A percentile compares a stretch with the other conserved stretches of the same genome.
phyloP scores from a whole-genome alignment of 768 basidiomycete species.

The Tricholoma terreum region DNA sequence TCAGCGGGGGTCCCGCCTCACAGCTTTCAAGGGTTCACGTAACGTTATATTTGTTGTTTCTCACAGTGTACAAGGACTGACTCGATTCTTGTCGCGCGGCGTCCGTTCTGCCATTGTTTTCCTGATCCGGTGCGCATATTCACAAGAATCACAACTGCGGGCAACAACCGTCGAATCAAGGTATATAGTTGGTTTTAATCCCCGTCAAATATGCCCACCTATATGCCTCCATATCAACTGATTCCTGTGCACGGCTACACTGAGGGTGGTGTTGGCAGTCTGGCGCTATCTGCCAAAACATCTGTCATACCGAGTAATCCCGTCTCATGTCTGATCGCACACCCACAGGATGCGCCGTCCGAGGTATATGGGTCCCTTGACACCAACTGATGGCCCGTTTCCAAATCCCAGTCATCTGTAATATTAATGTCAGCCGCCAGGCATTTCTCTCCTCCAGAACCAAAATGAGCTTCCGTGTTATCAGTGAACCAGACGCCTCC shows the following conservation, averaged over 20 bases:
- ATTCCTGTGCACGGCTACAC: not conserved
- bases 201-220: not conserved
- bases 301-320: not conserved
- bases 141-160: not conserved
- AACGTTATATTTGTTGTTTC: not conserved
- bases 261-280: not conserved
- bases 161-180: not conserved
- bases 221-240: not conserved
- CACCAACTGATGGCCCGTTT: not conserved
- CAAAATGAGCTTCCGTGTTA: conserved; percentile 2
- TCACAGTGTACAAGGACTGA: conserved; percentile 6
- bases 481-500: conserved; percentile 21
- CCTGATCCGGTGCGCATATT: not conserved
- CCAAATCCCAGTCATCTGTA: not conserved
- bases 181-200: not conserved
- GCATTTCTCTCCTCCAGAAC: not conserved
- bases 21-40: not conserved
- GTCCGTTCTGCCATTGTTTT: conserved; percentile 14
- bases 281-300: not conserved
- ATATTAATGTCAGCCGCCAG: not conserved
- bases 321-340: not conserved
- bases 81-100: conserved; percentile 10
- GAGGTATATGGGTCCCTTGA: not conserved
- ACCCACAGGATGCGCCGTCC: not conserved
- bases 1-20: not conserved